These are phyloP conservation scores for Juglanconis oblonga DNA, from an alignment of 2,329 filamentous ascomycete species.

Conservation along the genomic window DNA sequence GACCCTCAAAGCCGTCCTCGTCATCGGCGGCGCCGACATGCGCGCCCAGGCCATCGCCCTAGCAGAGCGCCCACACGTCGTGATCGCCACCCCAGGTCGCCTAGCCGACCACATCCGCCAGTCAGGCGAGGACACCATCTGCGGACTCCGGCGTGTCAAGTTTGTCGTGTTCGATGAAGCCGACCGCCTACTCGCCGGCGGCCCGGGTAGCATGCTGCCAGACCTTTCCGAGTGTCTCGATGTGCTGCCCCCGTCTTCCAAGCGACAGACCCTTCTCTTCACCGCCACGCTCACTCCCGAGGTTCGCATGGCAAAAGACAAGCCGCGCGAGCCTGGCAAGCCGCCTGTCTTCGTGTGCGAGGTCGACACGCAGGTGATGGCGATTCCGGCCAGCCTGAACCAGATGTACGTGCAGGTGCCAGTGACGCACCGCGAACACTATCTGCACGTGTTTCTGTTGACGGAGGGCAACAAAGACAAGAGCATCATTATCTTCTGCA, in stretches of 20 bases:
- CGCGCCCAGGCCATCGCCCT: conserved; percentile 82
- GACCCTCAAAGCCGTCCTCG: conserved; percentile 80
- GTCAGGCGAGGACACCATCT: conserved; percentile 87
- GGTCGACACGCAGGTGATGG: conserved; percentile 70
- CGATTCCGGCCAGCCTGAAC: conserved; percentile 74
- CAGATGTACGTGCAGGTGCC: conserved; percentile 88
- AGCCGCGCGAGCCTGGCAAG: conserved; percentile 66
- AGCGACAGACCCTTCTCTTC: conserved; percentile 92
- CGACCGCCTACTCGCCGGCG: conserved; percentile 76
- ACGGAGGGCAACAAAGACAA: conserved; percentile 74
- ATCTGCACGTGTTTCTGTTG: conserved; percentile 82
- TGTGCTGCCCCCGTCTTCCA: conserved; percentile 70
- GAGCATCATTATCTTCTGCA: conserved; percentile 90
- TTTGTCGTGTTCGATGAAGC: conserved; percentile 96
- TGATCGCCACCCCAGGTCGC: conserved; percentile 91
- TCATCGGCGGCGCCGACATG: conserved; percentile 94
- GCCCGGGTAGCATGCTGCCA: conserved; percentile 84
- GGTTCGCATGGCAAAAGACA: conserved; percentile 79
- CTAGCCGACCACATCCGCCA: conserved; percentile 90
- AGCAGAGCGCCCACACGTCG: conserved; percentile 77
- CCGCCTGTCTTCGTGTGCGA: conserved; percentile 86
- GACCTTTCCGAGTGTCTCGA: conserved; percentile 88
- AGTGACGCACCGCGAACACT: conserved; percentile 91
- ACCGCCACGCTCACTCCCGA: conserved; percentile 94
- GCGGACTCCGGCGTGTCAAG: conserved; percentile 72